Percentiles rank a stretch among this genome's conserved stretches.
These are phyloP conservation scores for Suillus variegatus DNA, from an alignment of 768 basidiomycete species.

Conservation along the genomic window DNA sequence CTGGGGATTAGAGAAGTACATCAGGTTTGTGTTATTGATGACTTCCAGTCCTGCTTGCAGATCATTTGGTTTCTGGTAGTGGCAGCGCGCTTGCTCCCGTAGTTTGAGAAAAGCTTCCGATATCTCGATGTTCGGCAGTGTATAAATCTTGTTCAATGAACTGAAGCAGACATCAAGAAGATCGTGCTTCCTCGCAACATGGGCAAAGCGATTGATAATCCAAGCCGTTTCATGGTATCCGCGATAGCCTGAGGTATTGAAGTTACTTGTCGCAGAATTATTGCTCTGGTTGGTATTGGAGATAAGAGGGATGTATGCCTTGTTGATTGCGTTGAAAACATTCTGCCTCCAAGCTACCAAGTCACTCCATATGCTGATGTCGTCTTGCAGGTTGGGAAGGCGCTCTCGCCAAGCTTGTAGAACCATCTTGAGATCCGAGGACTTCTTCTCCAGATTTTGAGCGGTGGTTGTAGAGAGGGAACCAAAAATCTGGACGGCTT, in stretches of 20 bases:
- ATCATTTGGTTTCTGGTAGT: constrained; percentile 94
- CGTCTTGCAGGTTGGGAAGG: constrained; percentile 92
- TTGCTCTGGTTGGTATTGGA: constrained; percentile 51
- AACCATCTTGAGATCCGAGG: constrained; percentile 93
- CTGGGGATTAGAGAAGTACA: constrained; percentile 93
- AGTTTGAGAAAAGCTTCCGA: constrained; percentile 99
- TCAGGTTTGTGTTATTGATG: constrained; percentile 98
- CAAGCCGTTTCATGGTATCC: constrained; percentile 99
- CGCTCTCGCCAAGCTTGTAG: constrained; percentile 97
- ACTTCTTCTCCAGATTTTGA: constrained; percentile 91
- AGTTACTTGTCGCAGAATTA: constrained; percentile 52
- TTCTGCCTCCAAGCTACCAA: constrained; percentile 99
- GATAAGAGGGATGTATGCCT: constrained; percentile 92
- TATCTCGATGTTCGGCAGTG: constrained; percentile 98
- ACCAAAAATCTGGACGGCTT: constrained; percentile 93
- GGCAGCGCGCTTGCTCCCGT: constrained; percentile 96
- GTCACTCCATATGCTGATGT: constrained; percentile 98
- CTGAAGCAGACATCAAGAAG: constrained; percentile 95
- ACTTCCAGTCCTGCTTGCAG: constrained; percentile 94
- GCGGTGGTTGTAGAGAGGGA: constrained; percentile 85
- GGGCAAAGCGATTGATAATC: constrained; percentile 99
- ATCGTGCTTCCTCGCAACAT: constrained; percentile 96
- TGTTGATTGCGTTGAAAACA: constrained; percentile 96
- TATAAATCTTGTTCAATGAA: constrained; percentile 96
- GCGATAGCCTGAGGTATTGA: constrained; percentile 87